Evolutionary conservation across 108 stramenopile genomes (phyloP).

Genomic region (Asterionellopsis glacialis): DNA sequence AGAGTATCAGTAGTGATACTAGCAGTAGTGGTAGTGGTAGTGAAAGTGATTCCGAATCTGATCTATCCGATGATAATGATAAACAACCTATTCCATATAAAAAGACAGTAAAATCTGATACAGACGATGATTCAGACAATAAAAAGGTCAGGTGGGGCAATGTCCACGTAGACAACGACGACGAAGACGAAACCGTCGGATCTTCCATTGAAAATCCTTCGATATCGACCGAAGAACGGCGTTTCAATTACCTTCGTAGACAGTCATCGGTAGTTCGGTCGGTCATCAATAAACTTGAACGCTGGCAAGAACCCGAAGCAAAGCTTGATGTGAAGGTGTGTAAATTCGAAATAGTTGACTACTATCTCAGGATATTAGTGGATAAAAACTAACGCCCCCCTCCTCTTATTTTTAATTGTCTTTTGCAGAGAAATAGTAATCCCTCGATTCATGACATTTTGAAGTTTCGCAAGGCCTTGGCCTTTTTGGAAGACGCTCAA

Average conservation of each 20-base stretch:
- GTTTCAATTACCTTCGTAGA: neutral
- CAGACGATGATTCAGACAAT: constrained; percentile 1
- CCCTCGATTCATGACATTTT: constrained; percentile 57
- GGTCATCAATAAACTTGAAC: constrained; percentile 51
- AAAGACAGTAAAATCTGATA: neutral
- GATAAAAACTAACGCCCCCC: neutral
- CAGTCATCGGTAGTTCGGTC: constrained; percentile 17
- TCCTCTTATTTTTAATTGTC: neutral
- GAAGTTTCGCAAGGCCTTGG: constrained; percentile 60
- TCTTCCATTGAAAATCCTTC: neutral
- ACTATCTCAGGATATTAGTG: neutral
- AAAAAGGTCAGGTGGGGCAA: neutral
- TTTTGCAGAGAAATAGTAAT: neutral
- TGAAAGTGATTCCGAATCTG: neutral
- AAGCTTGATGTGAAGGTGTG: constrained; percentile 23
- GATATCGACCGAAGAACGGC: neutral
- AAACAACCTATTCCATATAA: neutral
- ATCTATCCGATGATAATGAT: neutral
- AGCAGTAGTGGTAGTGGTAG: neutral
- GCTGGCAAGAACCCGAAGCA: constrained; percentile 73
- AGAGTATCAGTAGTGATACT: neutral
- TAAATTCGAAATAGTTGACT: constrained; percentile 22
- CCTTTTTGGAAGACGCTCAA: constrained; percentile 63
- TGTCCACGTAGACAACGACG: neutral
- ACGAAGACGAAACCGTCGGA: constrained; percentile 2